Evolutionary conservation across 495 filamentous ascomycete species (phyloP), one percentile per base, ranked within the genome.

Genomic region (Aspergillus heteromorphus): DNA sequence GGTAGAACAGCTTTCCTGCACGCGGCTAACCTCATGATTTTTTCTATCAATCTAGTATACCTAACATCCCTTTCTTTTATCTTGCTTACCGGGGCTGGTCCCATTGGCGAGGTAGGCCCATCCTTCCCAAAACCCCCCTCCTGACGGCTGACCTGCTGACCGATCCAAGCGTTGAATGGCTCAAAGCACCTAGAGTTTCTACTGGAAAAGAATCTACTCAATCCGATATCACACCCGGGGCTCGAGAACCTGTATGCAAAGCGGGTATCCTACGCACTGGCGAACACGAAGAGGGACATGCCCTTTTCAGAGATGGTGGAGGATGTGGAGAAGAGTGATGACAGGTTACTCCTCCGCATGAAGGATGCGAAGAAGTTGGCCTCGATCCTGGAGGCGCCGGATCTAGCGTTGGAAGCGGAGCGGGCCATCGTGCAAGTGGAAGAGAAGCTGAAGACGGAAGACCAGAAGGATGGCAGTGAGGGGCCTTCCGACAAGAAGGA

Each of bases 61-160:
- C 92, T 7, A 97, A 97, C 65, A 77, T 98, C n/a, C 93, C 93
- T 20, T 97, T 97, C 75, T 97, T 97, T 75, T 99, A 97, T 65
- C 76, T 97, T 16, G 80, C 78, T 1, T 99, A 95, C 70, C 79
- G 93, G 61, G 82, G 82, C 57, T 87, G 77, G 71, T 86, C 83
- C 51, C 84, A 87, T 70, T 86, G 82, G 78, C 77, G 81, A 72
- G 81, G 81, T 81, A 52, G 52, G 76, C 65, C 50, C 25, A 21
- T 14, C 34, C 40, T 36, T n/a, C 11, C 4, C 38, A 40, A 13
- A 6, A 21, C 51, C 19, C 10, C n/a, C 11, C 21, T 2, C 14
- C 7, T 27, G 14, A 29, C 21, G 25, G 14, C 7, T 29, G 11
- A 38, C 38, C 4, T 31, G 43, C 54, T 67, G 38, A 72, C 47